Percentiles rank a stretch among this genome's conserved stretches.
phyloP scores from a whole-genome alignment of 495 filamentous ascomycete genomes.

The Podospora appendiculata region DNA sequence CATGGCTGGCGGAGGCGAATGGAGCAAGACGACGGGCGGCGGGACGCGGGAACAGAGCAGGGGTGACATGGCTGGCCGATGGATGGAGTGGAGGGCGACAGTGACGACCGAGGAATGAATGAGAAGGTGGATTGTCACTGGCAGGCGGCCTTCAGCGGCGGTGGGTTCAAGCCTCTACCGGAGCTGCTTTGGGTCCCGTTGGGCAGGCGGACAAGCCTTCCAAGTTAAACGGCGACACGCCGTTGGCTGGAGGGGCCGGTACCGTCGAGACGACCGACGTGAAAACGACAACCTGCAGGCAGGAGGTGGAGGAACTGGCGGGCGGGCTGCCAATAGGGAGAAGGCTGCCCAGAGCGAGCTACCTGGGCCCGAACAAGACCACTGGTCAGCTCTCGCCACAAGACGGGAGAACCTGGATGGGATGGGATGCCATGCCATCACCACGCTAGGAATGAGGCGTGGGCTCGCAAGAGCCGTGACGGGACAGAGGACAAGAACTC shows the following conservation, averaged over 20 bases:
- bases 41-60: too few species aligned
- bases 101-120: conserved; percentile 20
- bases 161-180: conserved; percentile 7
- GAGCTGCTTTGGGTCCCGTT: conserved; percentile 13
- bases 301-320: neutral
- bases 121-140: conserved; percentile 5
- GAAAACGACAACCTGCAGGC: neutral
- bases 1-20: neutral
- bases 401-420: neutral
- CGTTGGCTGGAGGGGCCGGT: conserved; percentile 17
- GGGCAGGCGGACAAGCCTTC: conserved; percentile 14
- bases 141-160: conserved; percentile 14
- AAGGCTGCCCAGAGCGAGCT: neutral
- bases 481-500: too few species aligned
- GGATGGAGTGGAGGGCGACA: conserved; percentile 10
- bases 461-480: too few species aligned
- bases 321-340: too few species aligned
- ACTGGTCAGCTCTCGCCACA: neutral
- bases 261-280: neutral
- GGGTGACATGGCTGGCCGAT: too few species aligned
- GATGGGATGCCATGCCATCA: neutral
- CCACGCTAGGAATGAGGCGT: too few species aligned
- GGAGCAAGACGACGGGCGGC: too few species aligned
- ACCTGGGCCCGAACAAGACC: too few species aligned
- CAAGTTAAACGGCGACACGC: conserved; percentile 9